Evolutionary conservation across 768 basidiomycete species (phyloP).

Genomic region (Amanita molliuscula): DNA sequence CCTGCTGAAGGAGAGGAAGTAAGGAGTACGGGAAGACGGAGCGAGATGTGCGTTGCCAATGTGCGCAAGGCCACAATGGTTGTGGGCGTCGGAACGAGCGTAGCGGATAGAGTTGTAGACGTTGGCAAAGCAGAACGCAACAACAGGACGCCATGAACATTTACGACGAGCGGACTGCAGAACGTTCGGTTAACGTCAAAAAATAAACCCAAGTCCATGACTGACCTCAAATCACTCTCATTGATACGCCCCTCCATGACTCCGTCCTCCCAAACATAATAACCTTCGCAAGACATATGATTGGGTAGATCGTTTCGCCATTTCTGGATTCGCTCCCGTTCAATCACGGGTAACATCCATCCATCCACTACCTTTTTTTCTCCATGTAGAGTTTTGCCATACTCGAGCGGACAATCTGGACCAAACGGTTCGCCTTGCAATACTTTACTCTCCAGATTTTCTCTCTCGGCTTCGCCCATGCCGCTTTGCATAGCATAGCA

Average conservation of each 20-base stretch:
- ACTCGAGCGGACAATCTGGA: conserved; percentile 55
- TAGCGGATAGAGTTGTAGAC: conserved; percentile 15
- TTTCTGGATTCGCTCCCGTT: conserved; percentile 48
- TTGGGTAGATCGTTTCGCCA: conserved; percentile 19
- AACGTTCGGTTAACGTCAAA: conserved; percentile 1
- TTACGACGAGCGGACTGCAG: conserved; percentile 42
- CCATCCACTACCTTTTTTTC: conserved; percentile 63
- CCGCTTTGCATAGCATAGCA: conserved; percentile 71
- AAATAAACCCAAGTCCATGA: background rate
- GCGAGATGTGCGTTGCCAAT: conserved; percentile 54
- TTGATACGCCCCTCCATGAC: conserved; percentile 25
- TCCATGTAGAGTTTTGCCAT: conserved; percentile 40
- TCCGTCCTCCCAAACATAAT: conserved; percentile 30
- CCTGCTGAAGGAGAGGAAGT: conserved; percentile 85
- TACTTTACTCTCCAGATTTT: conserved; percentile 47
- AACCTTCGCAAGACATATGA: background rate
- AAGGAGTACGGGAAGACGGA: conserved; percentile 69
- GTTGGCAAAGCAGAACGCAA: conserved; percentile 30
- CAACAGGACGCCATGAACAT: conserved; percentile 59
- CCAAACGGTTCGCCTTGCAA: conserved; percentile 45
- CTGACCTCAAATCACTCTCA: conserved; percentile 46
- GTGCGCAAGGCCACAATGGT: conserved; percentile 46
- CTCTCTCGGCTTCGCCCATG: conserved; percentile 70
- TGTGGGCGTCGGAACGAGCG: conserved; percentile 56
- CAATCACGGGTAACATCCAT: conserved; percentile 68